Percentiles rank a stretch among this genome's conserved stretches.
Conservation (phyloP, 352 stramenopile genomes). For the Phytophthora pinifolia region DNA sequence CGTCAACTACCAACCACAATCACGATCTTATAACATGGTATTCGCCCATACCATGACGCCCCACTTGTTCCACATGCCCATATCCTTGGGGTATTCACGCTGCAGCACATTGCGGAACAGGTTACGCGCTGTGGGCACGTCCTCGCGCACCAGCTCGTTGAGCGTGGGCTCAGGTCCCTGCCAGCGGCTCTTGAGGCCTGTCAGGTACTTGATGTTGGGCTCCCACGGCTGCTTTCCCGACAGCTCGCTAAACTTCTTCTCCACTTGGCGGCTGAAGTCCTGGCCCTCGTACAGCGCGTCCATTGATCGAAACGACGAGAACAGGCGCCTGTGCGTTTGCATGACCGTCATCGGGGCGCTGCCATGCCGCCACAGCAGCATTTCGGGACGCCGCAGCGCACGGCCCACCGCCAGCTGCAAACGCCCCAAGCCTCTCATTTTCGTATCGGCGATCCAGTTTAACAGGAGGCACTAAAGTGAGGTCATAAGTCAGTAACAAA, state of each 20-base stretch:
- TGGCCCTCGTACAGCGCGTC: conserved; percentile 74
- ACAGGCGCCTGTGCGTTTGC: conserved; percentile 3
- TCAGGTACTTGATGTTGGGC: conserved; percentile 57
- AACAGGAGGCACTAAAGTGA: conserved; percentile 15
- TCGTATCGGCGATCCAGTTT: background rate
- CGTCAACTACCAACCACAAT: background rate
- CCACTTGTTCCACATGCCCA: conserved; percentile 93
- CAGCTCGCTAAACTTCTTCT: conserved; percentile 78
- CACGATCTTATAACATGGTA: background rate
- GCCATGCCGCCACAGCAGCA: background rate
- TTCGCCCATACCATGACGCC: conserved; percentile 61
- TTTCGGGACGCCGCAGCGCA: conserved; percentile 19
- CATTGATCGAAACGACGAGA: conserved; percentile 28
- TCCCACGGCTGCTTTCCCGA: conserved; percentile 82
- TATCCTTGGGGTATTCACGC: conserved; percentile 76
- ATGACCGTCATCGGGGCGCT: background rate
- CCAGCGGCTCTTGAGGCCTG: conserved; percentile 60
- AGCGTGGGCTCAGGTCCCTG: conserved; percentile 60
- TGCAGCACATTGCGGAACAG: conserved; percentile 85
- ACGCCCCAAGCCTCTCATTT: conserved; percentile 33
- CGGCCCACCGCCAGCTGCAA: conserved; percentile 11
- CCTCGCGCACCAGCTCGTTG: conserved; percentile 81
- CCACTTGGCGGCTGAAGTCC: conserved; percentile 61
- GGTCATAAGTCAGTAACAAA: too few species aligned
- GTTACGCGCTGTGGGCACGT: conserved; percentile 65